Evolutionary conservation across 2,329 filamentous ascomycete genomes (phyloP), one percentile per base, ranked within the genome.

Genomic region (Exophiala sp.): DNA sequence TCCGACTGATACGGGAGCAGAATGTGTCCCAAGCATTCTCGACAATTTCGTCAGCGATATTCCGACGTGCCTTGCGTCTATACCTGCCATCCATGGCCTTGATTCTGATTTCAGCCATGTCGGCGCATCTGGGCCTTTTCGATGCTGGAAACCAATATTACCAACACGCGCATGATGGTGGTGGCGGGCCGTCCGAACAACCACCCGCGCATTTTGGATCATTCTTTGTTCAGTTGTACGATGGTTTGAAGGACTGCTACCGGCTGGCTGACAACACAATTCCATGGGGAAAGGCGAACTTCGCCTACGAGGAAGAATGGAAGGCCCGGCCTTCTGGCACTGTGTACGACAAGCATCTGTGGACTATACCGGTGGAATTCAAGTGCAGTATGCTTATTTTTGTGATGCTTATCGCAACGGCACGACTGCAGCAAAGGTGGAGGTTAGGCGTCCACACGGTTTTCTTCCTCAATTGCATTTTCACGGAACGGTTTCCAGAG

Each of bases 321-420:
- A 45, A 40, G 7, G 35, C 46, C 3, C 35, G 46, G 7, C 46
- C 46, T 19, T 16, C 11, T 2, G 39, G 37, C 19, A 43, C 30
- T n/a, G 29, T 44, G 24, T 48, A 54, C 22, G 47, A 71, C 38
- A 68, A 66, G 13, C 70, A 73, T 49, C 60, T 73, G 1, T 73
- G 70, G 70, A 72, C 69, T 2, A 72, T 73, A 19, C 69, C 69
- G 1, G 65, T 72, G 8, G 69, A 73, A 55, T 68, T 72, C 39
- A 68, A 68, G 43, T 67, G 68, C 51, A 72, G 69, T 1, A 65
- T 66, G 44, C 18, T 51, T 14, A 50, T 55, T 23, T 55, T 52
- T 30, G 32, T 49, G 19, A 34, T 50, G 9, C 21, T 48, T n/a
- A 41, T 50, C 9, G 42, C 24, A 13, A 53, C 48, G 10, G 41